Base-by-base conservation (phyloP, 140 eudicot genomes). In the Cichorium intybus region DNA sequence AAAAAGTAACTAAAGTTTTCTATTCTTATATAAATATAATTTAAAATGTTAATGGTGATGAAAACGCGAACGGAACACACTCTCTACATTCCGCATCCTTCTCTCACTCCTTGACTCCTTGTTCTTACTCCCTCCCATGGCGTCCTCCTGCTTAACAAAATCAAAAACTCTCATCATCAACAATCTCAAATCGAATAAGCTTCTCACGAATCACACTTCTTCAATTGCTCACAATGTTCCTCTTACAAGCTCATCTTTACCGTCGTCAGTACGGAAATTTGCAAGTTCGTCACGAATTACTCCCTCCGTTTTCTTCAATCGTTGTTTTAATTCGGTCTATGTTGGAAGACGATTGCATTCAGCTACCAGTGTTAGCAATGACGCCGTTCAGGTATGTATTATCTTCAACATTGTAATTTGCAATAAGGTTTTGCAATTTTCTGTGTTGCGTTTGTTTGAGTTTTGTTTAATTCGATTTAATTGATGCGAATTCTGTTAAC, bases 141-240 rank as follows among this genome's bases (percentile, higher is more conserved):
- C 80, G 17, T 62, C 75, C 26, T 31, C 53, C 23, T 61, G 22
- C 49, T 54, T 75, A 54, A 37, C 61, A 29, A 75, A 69, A 69
- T 61, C 80, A 66, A 75, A 54, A 62, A 21, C 28, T 10, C 8
- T 70, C 28, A 68, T 68, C 45, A 31, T 23, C 47, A 49, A 24
- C 56, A 55, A 7, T 54, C 76, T 75, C 48, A 60, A 62, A 41
- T 43, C 37, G 1, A 67, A 26, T 2, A 51, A 37, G 46, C 24
- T 7, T 1, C 39, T 21, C 16, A 41, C 24, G 3, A 23, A 24
- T 66, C 26, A 14, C 24, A 33, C 56, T 28, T 41, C 53, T 46
- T 5, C 3, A 29, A 8, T 35, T 1, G 2, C 22, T 28, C 34
- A 37, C 10, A 61, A 7, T 27, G 34, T 24, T 60, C 75, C n/a